Conservation (phyloP, 2,329 filamentous ascomycete genomes). For the Lachnellula arida region DNA sequence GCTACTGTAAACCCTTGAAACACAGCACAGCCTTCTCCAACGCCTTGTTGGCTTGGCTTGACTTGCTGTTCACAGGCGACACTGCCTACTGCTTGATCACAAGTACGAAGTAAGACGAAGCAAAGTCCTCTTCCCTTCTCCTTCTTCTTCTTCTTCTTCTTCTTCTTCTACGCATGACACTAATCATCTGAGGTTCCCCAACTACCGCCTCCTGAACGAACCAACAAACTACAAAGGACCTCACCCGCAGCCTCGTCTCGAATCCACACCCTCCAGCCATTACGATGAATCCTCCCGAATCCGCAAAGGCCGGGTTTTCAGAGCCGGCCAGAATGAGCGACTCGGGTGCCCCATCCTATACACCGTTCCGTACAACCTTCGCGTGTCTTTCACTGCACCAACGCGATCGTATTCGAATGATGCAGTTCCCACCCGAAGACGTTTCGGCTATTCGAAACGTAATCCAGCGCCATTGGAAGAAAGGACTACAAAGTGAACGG, state of each 20-base stretch:
- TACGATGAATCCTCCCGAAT: not conserved
- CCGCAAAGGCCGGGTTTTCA: not conserved
- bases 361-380: constrained; percentile 25
- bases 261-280: no score
- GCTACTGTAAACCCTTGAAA: not conserved
- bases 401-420: constrained; percentile 33
- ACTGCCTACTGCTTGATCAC: no score
- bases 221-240: no score
- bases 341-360: constrained; percentile 11
- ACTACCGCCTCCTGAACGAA: no score
- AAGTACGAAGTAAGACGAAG: no score
- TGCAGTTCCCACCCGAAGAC: constrained; percentile 32
- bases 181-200: no score
- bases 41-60: not conserved
- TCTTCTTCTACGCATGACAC: no score
- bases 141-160: no score
- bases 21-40: not conserved
- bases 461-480: constrained; percentile 26
- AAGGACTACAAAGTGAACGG: constrained; percentile 31
- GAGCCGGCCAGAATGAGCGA: not conserved
- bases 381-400: constrained; percentile 31
- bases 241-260: no score
- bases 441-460: constrained; percentile 27
- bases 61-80: no score
- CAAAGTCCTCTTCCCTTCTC: no score